Evolutionary conservation across 441 rosid genomes (phyloP).

Genomic region (Aquilaria agallochum): DNA sequence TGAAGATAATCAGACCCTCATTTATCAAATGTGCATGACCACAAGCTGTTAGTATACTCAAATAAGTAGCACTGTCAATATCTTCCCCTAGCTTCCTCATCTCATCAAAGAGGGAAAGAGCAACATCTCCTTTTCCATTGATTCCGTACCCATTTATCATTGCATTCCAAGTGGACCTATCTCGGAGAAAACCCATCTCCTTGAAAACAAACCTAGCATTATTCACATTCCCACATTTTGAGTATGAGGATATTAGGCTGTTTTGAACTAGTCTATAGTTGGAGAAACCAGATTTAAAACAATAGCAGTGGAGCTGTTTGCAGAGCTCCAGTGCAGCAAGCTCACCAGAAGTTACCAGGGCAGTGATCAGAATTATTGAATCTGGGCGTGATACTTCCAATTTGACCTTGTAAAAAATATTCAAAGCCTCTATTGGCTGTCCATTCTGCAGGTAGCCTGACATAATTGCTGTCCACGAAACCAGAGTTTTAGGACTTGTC

Average conservation of each 20-base stretch:
- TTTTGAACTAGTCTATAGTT: slow-evolving; percentile 28
- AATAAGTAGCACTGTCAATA: slow-evolving; percentile 34
- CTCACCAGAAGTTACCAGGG: slow-evolving; percentile 28
- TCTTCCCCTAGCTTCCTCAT: slow-evolving; percentile 30
- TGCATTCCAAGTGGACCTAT: slow-evolving; percentile 45
- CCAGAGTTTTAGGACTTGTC: slow-evolving; percentile 25
- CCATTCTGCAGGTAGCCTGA: slow-evolving; percentile 34
- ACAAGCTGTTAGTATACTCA: slow-evolving; percentile 35
- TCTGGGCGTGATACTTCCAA: slow-evolving; percentile 25
- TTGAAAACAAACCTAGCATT: slow-evolving; percentile 23
- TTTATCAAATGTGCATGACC: slow-evolving; percentile 35
- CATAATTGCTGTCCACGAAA: slow-evolving; percentile 45
- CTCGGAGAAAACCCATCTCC: slow-evolving; percentile 31
- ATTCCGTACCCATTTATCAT: slow-evolving; percentile 34
- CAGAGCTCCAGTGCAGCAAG: slow-evolving; percentile 30
- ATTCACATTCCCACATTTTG: slow-evolving; percentile 36
- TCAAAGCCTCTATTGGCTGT: slow-evolving; percentile 29
- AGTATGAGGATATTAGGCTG: slow-evolving; percentile 42
- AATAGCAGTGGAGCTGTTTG: slow-evolving; percentile 36
- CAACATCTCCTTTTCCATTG: slow-evolving; percentile 31
- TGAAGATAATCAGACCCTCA: slow-evolving; percentile 36
- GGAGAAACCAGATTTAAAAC: slow-evolving; percentile 22
- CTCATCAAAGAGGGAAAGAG: slow-evolving; percentile 27
- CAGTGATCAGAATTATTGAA: slow-evolving; percentile 26
- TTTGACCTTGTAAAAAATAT: slow-evolving; percentile 23